These are phyloP conservation scores for Immersiella caudata DNA, from an alignment of 495 filamentous ascomycete species.

Conservation along the genomic window DNA sequence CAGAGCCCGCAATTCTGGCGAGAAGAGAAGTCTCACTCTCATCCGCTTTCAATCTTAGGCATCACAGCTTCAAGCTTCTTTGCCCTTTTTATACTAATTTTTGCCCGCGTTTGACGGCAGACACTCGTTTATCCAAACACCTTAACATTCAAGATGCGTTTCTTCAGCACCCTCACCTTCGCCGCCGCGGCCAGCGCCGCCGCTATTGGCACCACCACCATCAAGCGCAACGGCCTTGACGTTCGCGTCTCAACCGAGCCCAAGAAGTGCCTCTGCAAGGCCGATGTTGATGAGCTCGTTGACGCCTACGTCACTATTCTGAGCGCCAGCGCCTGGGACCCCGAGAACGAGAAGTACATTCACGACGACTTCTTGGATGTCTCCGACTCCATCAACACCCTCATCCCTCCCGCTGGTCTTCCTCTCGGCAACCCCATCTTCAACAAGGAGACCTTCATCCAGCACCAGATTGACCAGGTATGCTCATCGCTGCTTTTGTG, in stretches of 20 bases:
- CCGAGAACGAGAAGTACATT: slow-evolving; percentile 30
- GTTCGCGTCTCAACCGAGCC: neutral
- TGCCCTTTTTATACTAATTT: slow-evolving; percentile 6
- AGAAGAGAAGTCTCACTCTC: neutral
- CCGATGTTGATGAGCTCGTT: slow-evolving; percentile 28
- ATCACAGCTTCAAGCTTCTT: neutral
- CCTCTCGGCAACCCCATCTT: slow-evolving; percentile 36
- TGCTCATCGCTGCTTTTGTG: neutral
- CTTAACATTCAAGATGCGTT: slow-evolving; percentile 14
- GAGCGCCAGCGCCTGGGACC: slow-evolving; percentile 29
- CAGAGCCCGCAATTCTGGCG: neutral
- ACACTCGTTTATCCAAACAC: slow-evolving; percentile 18
- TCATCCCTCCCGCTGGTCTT: slow-evolving; percentile 29
- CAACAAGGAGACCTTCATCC: slow-evolving; percentile 30
- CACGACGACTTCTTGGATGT: slow-evolving; percentile 30
- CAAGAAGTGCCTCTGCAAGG: slow-evolving; percentile 26
- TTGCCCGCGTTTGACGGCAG: slow-evolving; percentile 14
- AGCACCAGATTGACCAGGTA: slow-evolving; percentile 24
- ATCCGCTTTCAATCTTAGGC: neutral
- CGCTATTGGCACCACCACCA: neutral
- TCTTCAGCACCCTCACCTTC: slow-evolving; percentile 6
- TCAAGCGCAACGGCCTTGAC: slow-evolving; percentile 9
- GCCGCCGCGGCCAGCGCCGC: slow-evolving; percentile 10
- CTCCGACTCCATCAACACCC: slow-evolving; percentile 39
- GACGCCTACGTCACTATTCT: slow-evolving; percentile 33